Conservation (phyloP, 345 rosid species). For the Pistacia integerrima region DNA sequence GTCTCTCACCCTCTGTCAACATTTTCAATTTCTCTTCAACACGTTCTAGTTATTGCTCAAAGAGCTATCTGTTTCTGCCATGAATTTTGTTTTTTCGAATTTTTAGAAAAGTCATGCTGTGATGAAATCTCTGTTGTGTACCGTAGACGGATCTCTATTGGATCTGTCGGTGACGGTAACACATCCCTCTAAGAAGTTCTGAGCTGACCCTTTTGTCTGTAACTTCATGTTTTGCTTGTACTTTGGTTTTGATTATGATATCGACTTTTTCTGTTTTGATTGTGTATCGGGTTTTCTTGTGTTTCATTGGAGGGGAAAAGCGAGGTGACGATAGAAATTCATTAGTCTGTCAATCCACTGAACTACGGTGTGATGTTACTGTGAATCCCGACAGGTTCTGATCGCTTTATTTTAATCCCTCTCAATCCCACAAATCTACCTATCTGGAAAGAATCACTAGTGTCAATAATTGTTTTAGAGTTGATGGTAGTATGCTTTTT, state of each 20-base stretch:
- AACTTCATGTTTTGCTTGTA: not conserved
- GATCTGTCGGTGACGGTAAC: constrained; percentile 38
- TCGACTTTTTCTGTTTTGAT: not conserved
- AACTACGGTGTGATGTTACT: constrained; percentile 42
- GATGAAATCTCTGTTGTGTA: constrained; percentile 39
- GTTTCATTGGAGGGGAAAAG: constrained; percentile 1
- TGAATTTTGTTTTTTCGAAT: not conserved
- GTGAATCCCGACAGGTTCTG: constrained; percentile 64
- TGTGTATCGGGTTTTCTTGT: not conserved
- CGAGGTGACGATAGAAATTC: constrained; percentile 54
- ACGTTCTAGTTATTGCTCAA: not conserved
- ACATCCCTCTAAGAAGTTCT: constrained; percentile 74
- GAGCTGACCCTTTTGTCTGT: constrained; percentile 29
- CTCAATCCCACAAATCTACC: too few relatives aligned
- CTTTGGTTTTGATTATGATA: not conserved
- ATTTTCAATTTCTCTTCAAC: not conserved
- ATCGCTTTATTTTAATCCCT: constrained; percentile 28
- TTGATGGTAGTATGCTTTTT: too few relatives aligned
- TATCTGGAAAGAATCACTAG: not conserved
- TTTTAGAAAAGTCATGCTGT: constrained; percentile 6
- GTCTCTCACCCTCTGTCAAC: not conserved
- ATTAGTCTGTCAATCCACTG: constrained; percentile 60
- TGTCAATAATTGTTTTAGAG: not conserved
- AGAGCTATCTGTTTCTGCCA: too few relatives aligned
- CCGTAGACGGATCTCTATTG: constrained; percentile 30